Evolutionary conservation across 2,329 filamentous ascomycete species (phyloP).

Genomic region (Sphaerulina musiva): DNA sequence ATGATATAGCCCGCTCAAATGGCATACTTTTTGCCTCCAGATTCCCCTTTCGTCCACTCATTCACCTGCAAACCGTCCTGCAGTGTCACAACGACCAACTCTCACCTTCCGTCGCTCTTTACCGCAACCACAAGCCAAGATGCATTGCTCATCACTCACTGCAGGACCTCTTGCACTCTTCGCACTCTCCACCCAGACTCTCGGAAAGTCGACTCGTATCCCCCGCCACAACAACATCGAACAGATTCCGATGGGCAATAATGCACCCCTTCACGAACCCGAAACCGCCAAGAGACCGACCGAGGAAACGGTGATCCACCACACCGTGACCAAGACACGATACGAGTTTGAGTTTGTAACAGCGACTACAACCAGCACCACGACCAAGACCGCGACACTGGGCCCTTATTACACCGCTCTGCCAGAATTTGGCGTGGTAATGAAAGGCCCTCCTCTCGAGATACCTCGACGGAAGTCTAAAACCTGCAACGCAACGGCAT

Average conservation of each 20-base stretch:
- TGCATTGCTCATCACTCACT: slow-evolving; percentile 9
- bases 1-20: slow-evolving; percentile 11
- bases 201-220: not conserved
- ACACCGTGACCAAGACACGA: slow-evolving; percentile 13
- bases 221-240: slow-evolving; percentile 7
- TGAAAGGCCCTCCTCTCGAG: slow-evolving; percentile 1
- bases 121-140: slow-evolving; percentile 10
- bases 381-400: not conserved
- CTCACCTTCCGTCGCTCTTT: slow-evolving; percentile 2
- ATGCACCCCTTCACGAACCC: slow-evolving; percentile 1
- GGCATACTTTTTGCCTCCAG: slow-evolving; percentile 10
- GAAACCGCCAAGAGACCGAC: slow-evolving; percentile 11
- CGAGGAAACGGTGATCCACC: slow-evolving; percentile 14
- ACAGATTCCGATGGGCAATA: slow-evolving; percentile 13
- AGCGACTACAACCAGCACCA: slow-evolving; percentile 3
- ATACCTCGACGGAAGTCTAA: slow-evolving; percentile 4
- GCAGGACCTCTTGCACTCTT: not conserved
- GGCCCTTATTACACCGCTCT: slow-evolving; percentile 1
- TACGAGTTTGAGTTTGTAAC: slow-evolving; percentile 16
- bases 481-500: slow-evolving; percentile 15
- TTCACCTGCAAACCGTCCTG: slow-evolving; percentile 9
- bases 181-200: slow-evolving; percentile 1
- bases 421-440: not conserved
- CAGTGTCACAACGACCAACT: slow-evolving; percentile 7
- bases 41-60: slow-evolving; percentile 8